Evolutionary conservation across 2,329 filamentous ascomycete genomes (phyloP).

Genomic region (Cordyceps pruinosa): DNA sequence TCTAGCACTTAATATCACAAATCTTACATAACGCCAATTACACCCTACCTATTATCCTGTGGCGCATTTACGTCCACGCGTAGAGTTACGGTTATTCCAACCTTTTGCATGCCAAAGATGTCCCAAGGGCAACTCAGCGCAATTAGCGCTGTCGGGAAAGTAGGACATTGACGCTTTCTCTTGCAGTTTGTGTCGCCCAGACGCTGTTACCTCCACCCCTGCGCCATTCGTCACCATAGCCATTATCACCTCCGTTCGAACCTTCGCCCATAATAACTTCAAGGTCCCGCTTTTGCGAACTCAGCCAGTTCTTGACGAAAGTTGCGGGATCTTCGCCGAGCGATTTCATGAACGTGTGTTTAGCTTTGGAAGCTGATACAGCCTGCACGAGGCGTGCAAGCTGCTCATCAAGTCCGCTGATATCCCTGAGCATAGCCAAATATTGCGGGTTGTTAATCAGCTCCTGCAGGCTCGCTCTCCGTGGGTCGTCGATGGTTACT

Average conservation of each 20-base stretch:
- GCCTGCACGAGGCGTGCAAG: slow-evolving; percentile 77
- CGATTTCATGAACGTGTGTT: slow-evolving; percentile 78
- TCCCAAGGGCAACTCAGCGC: not conserved
- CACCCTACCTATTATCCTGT: not conserved
- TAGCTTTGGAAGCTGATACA: slow-evolving; percentile 76
- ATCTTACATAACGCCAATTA: slow-evolving; percentile 7
- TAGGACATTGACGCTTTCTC: slow-evolving; percentile 57
- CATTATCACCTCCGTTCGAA: slow-evolving; percentile 51
- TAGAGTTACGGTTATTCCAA: not conserved
- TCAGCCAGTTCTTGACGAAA: slow-evolving; percentile 83
- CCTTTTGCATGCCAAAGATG: not conserved
- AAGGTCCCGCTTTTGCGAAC: slow-evolving; percentile 82
- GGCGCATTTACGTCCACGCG: not conserved
- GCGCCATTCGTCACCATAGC: slow-evolving; percentile 61
- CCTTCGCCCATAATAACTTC: slow-evolving; percentile 83
- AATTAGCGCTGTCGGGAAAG: slow-evolving; percentile 44
- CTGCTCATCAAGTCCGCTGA: slow-evolving; percentile 74
- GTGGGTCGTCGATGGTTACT: slow-evolving; percentile 76
- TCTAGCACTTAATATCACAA: not conserved
- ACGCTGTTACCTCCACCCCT: slow-evolving; percentile 48
- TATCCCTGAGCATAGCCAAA: slow-evolving; percentile 65
- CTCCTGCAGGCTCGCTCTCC: slow-evolving; percentile 58
- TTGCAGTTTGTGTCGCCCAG: slow-evolving; percentile 51
- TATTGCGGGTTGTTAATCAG: slow-evolving; percentile 65
- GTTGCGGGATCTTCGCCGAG: slow-evolving; percentile 74